Base-by-base conservation (phyloP, 129 eudicot genomes). In the Mikania micrantha region DNA sequence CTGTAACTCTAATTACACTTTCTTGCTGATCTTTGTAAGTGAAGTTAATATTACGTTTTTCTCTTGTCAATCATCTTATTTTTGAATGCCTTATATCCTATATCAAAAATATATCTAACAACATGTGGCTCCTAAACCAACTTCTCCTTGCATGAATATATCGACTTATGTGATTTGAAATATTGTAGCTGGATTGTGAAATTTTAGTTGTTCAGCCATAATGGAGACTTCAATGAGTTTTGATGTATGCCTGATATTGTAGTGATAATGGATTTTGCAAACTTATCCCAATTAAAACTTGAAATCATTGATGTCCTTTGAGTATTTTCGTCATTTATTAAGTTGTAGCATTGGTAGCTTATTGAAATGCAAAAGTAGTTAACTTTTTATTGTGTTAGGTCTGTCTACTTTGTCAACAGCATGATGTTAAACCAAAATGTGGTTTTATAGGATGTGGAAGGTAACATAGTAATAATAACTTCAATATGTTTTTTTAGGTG, bases 391-490 rank as follows among this genome's bases (percentile, higher is more conserved):
- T 40, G 54, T 64, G 44, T 54, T 82, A 91, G 97, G 97, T 91
- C 32, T 91, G 97, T 73, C 83, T 84, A 71, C 84, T 91, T 73
- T 88, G 86, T 81, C 96, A 87, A 79, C 86, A 78, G 82, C 93
- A 83, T 58, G 95, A 85, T 69, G 88, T 81, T 41, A 91, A 79
- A 69, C 97, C 97, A 39, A 70, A 87, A 39, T 91, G 97, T 88
- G 97, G 96, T 47, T 91, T 91, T 85, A 88, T 87, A 50, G 97
- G 97, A 60, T 91, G 97, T 81, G 97, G 97, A 81, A 91, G 97
- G 97, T 91, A 76, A 60, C 48, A 52, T 31, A 20, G 32, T 64
- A 6, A n/a, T 48, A 64, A 24, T 48, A 49, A 48, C 20, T 7
- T 48, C 17, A 19, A 15, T 10, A 21, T 34, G 4, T n/a, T 32